Percentiles rank a stretch among this genome's conserved stretches.
These are phyloP conservation scores for Skeletonema marinoi DNA, from an alignment of 108 stramenopile species.

Conservation along the genomic window DNA sequence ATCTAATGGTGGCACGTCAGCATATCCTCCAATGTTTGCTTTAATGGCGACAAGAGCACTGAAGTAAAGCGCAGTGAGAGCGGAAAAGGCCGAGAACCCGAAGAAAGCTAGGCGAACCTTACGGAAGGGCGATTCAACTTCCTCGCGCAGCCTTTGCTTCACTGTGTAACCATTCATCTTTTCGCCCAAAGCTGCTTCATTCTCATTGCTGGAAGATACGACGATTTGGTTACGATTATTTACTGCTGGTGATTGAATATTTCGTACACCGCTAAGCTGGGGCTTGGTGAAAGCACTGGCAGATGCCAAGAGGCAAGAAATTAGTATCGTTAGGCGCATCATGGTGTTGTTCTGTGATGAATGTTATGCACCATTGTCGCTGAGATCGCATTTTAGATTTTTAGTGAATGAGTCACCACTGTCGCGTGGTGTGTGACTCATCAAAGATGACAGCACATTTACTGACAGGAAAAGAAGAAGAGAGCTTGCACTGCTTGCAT, in stretches of 20 bases:
- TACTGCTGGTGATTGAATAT: background rate
- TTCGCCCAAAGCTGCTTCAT: conserved; percentile 34
- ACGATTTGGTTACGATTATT: background rate
- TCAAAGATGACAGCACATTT: too few relatives aligned
- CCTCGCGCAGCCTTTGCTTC: conserved; percentile 86
- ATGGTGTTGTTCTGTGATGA: background rate
- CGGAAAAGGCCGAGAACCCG: conserved; percentile 57
- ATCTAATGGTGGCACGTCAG: conserved; percentile 63
- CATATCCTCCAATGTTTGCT: conserved; percentile 59
- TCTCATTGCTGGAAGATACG: conserved; percentile 16
- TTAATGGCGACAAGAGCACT: conserved; percentile 62
- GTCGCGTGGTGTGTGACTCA: too few relatives aligned
- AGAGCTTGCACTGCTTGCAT: too few relatives aligned
- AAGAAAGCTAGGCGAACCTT: conserved; percentile 82
- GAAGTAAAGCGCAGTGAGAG: conserved; percentile 78
- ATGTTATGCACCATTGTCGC: background rate
- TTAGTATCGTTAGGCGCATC: background rate
- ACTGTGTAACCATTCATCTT: conserved; percentile 80
- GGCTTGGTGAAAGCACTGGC: background rate
- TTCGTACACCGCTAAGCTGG: background rate
- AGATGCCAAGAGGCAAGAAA: background rate
- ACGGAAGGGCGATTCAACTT: conserved; percentile 87
- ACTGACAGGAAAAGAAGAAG: too few relatives aligned
- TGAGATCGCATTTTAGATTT: too few relatives aligned
- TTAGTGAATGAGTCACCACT: too few relatives aligned